These are phyloP conservation scores for Nemania sp. DNA, from an alignment of 2,329 filamentous ascomycete genomes.

Conservation along the genomic window DNA sequence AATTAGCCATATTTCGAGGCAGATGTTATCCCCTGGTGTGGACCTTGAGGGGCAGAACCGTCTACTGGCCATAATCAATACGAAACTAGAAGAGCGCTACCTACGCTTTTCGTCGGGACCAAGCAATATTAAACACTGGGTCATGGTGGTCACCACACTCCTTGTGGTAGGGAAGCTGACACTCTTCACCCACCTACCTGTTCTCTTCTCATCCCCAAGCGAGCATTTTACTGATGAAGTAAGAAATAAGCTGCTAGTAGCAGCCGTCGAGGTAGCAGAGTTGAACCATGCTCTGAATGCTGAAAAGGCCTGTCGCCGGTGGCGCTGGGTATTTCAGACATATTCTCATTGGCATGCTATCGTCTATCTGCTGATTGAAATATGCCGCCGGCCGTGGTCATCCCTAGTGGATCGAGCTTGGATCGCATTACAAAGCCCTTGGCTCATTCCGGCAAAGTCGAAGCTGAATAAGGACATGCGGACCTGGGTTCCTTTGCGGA, in stretches of 20 bases:
- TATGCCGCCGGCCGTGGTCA: slow-evolving; percentile 39
- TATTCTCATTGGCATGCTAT: slow-evolving; percentile 58
- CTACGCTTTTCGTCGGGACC: slow-evolving; percentile 45
- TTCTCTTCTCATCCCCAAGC: slow-evolving; percentile 51
- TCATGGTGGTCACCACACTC: slow-evolving; percentile 61
- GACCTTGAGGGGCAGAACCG: slow-evolving; percentile 47
- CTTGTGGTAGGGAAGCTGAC: slow-evolving; percentile 80
- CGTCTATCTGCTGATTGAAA: slow-evolving; percentile 54
- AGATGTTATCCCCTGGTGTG: slow-evolving; percentile 43
- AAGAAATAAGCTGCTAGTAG: slow-evolving; percentile 71
- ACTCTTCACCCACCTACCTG: slow-evolving; percentile 75
- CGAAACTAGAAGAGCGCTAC: slow-evolving; percentile 48
- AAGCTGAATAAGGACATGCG: slow-evolving; percentile 38
- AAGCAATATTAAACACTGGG: slow-evolving; percentile 45
- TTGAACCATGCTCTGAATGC: slow-evolving; percentile 68
- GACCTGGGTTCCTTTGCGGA: slow-evolving; percentile 49
- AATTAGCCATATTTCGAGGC: slow-evolving; percentile 43
- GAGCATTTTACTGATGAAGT: slow-evolving; percentile 49
- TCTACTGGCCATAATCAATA: slow-evolving; percentile 30
- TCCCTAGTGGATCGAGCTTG: slow-evolving; percentile 37
- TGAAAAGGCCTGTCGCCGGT: slow-evolving; percentile 54
- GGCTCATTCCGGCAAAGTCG: slow-evolving; percentile 35
- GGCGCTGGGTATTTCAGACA: slow-evolving; percentile 55
- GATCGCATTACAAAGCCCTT: slow-evolving; percentile 36
- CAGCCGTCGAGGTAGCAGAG: slow-evolving; percentile 75